phyloP scores from a whole-genome alignment of 2,329 filamentous ascomycete genomes.

The Penicillium sp. region DNA sequence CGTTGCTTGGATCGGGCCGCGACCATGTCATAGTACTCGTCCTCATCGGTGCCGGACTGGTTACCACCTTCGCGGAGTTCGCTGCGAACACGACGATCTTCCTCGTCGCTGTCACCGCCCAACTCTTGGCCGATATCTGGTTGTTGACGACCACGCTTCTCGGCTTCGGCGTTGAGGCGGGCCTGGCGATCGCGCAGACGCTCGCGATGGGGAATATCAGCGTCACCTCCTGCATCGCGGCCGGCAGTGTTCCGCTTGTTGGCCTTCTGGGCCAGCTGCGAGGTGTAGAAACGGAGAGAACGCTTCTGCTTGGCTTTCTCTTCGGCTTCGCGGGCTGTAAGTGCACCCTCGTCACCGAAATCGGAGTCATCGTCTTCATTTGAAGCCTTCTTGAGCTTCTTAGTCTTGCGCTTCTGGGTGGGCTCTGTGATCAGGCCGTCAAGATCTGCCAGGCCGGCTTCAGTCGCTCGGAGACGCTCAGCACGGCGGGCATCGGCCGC shows the following conservation, averaged over 20 bases:
- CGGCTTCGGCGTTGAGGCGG: slow-evolving; percentile 85
- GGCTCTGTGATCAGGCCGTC: slow-evolving; percentile 61
- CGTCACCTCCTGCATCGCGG: slow-evolving; percentile 63
- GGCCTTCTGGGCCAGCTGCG: slow-evolving; percentile 92
- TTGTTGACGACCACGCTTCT: slow-evolving; percentile 74
- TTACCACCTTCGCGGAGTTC: slow-evolving; percentile 47
- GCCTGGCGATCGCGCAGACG: slow-evolving; percentile 83
- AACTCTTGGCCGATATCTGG: slow-evolving; percentile 68
- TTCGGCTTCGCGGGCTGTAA: slow-evolving; percentile 77
- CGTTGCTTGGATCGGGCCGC: slow-evolving; percentile 59
- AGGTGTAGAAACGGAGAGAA: slow-evolving; percentile 95
- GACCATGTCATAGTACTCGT: slow-evolving; percentile 85
- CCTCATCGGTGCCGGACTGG: slow-evolving; percentile 48
- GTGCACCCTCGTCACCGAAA: slow-evolving; percentile 84
- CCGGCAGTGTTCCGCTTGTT: slow-evolving; percentile 73
- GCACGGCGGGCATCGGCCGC: slow-evolving; percentile 58
- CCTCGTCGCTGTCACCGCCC: slow-evolving; percentile 71
- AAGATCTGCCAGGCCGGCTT: slow-evolving; percentile 75
- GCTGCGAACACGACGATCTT: slow-evolving; percentile 60
- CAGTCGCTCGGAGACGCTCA: slow-evolving; percentile 59
- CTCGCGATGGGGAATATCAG: slow-evolving; percentile 79
- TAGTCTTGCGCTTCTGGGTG: slow-evolving; percentile 50
- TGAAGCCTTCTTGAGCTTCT: slow-evolving; percentile 37
- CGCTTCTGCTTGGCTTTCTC: slow-evolving; percentile 92
- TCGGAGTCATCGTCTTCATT: slow-evolving; percentile 71